phyloP scores from a whole-genome alignment of 129 eudicot genomes.

The Scalesia atractyloides region DNA sequence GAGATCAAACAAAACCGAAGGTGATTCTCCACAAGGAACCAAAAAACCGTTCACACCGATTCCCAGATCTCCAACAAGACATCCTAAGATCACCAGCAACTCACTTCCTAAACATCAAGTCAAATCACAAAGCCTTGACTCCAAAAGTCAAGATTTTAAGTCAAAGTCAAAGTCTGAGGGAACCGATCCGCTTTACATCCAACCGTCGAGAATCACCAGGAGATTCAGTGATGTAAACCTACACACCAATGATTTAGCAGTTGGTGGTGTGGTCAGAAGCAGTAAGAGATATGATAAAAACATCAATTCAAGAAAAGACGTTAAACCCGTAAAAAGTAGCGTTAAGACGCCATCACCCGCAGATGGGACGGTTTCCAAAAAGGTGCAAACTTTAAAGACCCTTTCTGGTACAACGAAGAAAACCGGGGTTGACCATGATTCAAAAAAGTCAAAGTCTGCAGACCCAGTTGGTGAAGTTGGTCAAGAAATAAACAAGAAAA shows the following conservation, averaged over 20 bases:
- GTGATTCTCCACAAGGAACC: constrained; percentile 10
- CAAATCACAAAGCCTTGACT: constrained; percentile 3
- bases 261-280: constrained; percentile 16
- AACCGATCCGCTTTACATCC: constrained; percentile 27
- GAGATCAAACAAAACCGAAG: constrained; percentile 11
- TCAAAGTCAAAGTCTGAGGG: constrained; percentile 27
- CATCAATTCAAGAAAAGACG: constrained; percentile 23
- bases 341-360: constrained; percentile 17
- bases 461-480: constrained; percentile 24
- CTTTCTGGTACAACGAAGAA: background rate
- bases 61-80: constrained; percentile 34
- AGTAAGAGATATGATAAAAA: constrained; percentile 20
- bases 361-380: constrained; percentile 18
- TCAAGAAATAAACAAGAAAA: constrained; percentile 29
- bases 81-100: constrained; percentile 15
- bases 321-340: constrained; percentile 8
- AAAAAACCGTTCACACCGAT: constrained; percentile 22
- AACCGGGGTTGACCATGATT: constrained; percentile 2
- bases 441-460: constrained; percentile 21
- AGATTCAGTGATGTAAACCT: constrained; percentile 38
- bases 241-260: constrained; percentile 26
- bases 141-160: constrained; percentile 28
- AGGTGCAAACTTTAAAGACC: constrained; percentile 4
- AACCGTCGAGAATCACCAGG: constrained; percentile 25
- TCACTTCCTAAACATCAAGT: constrained; percentile 19